Base-by-base conservation (phyloP, 257 asterid species). In the Fraxinus excelsior region DNA sequence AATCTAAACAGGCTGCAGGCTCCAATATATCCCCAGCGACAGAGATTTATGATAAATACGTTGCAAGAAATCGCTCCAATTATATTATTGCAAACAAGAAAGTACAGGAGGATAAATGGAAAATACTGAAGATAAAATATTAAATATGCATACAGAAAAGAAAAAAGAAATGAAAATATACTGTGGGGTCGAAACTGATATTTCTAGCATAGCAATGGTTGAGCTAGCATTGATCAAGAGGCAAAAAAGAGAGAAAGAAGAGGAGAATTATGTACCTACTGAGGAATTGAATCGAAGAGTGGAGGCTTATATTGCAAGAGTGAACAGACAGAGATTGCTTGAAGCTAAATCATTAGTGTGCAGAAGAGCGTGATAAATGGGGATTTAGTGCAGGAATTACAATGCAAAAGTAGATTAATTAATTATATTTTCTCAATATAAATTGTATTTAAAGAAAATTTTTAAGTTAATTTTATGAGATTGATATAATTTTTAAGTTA, bases 201-300 rank as follows among this genome's bases (percentile, higher is more conserved):
- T 7, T 35, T 8, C 31, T 29, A 29, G 31, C 31, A 29, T 29
- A 29, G 31, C 31, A 2, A 29, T 2, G 1, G 31, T 1, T 29
- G 31, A 29, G 31, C 31, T 29, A 29, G 31, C 31, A 29, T 29
- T 35, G 40, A 7, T 49, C 16, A 62, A 2, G 11, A 62, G 14
- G 34, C 34, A 62, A 23, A 62, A 9, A 25, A 0, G 67, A 26
- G 67, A 62, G 67, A 26, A 62, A 62, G 67, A 62, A 25, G 67
- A 62, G 2, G 7, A 25, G 5, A 23, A 11, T 25, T 25, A 8
- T 62, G 25, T 25, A 10, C 19, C 67, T 2, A 62, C 32, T 2
- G 67, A 62, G 32, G 67, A 62, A 62, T 62, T 62, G 67, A 62
- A 62, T 62, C 67, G 32, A 26, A 62, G 34, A 62, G 67, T 62